Evolutionary conservation across 1,284 basidiomycete species (phyloP).

Genomic region (Salmacisia buchloeana): DNA sequence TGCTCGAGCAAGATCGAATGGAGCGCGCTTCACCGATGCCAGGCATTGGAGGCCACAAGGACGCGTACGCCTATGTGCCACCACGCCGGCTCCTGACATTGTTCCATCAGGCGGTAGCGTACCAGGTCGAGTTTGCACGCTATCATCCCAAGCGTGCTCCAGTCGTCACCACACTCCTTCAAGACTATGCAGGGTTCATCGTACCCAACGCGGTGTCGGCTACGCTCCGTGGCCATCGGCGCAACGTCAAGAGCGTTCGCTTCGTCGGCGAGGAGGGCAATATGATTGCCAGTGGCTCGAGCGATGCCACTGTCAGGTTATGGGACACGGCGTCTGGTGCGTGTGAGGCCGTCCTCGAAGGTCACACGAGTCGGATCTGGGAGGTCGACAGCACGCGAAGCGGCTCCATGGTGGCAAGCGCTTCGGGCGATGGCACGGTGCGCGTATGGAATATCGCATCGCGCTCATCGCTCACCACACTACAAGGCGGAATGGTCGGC

Average conservation of each 20-base stretch:
- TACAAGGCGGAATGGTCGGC: constrained; percentile 28
- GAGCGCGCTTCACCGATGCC: constrained; percentile 21
- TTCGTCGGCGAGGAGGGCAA: constrained; percentile 51
- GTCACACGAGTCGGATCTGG: constrained; percentile 54
- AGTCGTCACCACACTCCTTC: constrained; percentile 41
- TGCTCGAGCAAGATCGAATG: constrained; percentile 42
- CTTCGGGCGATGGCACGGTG: constrained; percentile 54
- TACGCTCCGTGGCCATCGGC: constrained; percentile 50
- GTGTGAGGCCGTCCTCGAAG: constrained; percentile 43
- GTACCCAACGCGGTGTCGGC: constrained; percentile 34
- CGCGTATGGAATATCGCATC: constrained; percentile 52
- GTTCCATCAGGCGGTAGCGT: constrained; percentile 54
- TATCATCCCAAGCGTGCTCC: constrained; percentile 49
- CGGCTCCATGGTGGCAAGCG: constrained; percentile 48
- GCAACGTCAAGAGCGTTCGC: constrained; percentile 54
- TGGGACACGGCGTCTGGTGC: constrained; percentile 40
- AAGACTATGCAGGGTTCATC: constrained; percentile 39
- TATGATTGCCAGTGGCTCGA: constrained; percentile 53
- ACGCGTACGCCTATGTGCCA: constrained; percentile 45
- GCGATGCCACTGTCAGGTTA: constrained; percentile 45
- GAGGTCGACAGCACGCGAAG: constrained; percentile 49
- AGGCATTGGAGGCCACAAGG: neutral
- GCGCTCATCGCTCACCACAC: neutral
- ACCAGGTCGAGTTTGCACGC: constrained; percentile 52
- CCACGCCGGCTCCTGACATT: constrained; percentile 52